Percentiles rank a stretch among this genome's conserved stretches.
phyloP scores from a whole-genome alignment of 805 yeast species.

The Scheffersomyces spartinae region DNA sequence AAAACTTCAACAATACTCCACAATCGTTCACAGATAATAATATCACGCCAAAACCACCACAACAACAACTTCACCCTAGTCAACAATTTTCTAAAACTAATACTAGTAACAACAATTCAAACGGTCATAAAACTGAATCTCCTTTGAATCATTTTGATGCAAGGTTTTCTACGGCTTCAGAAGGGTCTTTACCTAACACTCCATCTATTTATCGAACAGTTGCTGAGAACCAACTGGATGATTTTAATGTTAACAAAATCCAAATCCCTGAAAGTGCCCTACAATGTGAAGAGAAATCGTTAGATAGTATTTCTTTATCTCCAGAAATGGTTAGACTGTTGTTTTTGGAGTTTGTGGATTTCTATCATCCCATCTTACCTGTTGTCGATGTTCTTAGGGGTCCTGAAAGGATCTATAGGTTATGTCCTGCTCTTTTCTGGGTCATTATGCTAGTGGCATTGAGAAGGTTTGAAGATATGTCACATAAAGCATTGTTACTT shows the following conservation, averaged over 20 bases:
- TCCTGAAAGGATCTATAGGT: slow-evolving; percentile 65
- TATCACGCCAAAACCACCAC: slow-evolving; percentile 2
- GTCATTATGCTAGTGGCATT: slow-evolving; percentile 78
- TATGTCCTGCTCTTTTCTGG: slow-evolving; percentile 91
- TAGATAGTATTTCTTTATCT: slow-evolving; percentile 56
- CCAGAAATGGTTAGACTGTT: slow-evolving; percentile 51
- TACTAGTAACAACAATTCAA: too few relatives aligned
- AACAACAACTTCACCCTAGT: slow-evolving; percentile 2
- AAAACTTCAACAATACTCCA: slow-evolving; percentile 4
- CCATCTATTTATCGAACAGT: slow-evolving; percentile 11
- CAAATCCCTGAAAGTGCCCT: slow-evolving; percentile 28
- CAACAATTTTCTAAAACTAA: too few relatives aligned
- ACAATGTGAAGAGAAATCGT: slow-evolving; percentile 51
- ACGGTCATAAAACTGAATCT: too few relatives aligned
- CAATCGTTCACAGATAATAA: too few relatives aligned
- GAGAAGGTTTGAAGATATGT: slow-evolving; percentile 41
- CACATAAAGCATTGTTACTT: slow-evolving; percentile 35
- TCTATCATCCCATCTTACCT: slow-evolving; percentile 80
- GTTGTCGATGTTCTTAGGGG: slow-evolving; percentile 75
- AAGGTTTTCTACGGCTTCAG: too few relatives aligned
- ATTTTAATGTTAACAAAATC: too few relatives aligned
- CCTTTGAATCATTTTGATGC: too few relatives aligned
- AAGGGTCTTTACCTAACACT: slow-evolving; percentile 17
- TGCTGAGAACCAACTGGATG: not conserved
- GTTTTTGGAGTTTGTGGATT: slow-evolving; percentile 57